Evolutionary conservation across 352 stramenopile species (phyloP).

Genomic region (Globisporangium radiosum): DNA sequence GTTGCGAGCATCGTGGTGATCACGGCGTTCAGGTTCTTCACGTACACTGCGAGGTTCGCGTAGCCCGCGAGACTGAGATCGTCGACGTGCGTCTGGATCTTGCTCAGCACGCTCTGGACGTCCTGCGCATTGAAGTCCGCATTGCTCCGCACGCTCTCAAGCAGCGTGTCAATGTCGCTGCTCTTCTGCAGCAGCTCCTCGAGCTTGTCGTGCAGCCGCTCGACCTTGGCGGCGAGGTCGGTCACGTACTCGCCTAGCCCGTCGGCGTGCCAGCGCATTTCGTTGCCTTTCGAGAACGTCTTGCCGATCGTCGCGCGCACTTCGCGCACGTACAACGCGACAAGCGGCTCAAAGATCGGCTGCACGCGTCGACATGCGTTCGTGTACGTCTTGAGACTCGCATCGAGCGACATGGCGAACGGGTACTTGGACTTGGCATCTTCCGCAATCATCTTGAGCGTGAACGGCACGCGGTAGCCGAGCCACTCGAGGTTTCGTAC

Average conservation of each 20-base stretch:
- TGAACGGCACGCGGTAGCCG: conserved; percentile 95
- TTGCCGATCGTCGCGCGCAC: conserved; percentile 84
- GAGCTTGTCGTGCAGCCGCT: conserved; percentile 97
- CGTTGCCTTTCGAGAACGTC: conserved; percentile 83
- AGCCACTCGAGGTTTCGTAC: conserved; percentile 98
- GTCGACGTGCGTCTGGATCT: conserved; percentile 91
- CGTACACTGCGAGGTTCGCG: conserved; percentile 89
- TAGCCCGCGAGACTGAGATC: conserved; percentile 94
- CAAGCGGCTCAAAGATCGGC: conserved; percentile 76
- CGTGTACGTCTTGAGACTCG: conserved; percentile 93
- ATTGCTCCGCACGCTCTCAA: conserved; percentile 68
- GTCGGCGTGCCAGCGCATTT: conserved; percentile 88
- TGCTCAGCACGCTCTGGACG: conserved; percentile 61
- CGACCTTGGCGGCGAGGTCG: conserved; percentile 89
- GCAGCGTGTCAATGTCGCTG: conserved; percentile 86
- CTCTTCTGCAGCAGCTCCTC: conserved; percentile 94
- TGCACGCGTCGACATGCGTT: conserved; percentile 73
- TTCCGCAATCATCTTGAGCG: conserved; percentile 92
- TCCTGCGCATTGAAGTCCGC: conserved; percentile 48
- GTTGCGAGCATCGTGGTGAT: conserved; percentile 81
- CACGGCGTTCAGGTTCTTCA: conserved; percentile 87
- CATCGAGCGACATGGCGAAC: conserved; percentile 95
- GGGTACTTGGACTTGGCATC: conserved; percentile 97
- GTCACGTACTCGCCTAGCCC: conserved; percentile 82
- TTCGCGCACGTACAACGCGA: conserved; percentile 68